Conservation (phyloP, 2,329 filamentous ascomycete genomes). For the Colletotrichum cereale region DNA sequence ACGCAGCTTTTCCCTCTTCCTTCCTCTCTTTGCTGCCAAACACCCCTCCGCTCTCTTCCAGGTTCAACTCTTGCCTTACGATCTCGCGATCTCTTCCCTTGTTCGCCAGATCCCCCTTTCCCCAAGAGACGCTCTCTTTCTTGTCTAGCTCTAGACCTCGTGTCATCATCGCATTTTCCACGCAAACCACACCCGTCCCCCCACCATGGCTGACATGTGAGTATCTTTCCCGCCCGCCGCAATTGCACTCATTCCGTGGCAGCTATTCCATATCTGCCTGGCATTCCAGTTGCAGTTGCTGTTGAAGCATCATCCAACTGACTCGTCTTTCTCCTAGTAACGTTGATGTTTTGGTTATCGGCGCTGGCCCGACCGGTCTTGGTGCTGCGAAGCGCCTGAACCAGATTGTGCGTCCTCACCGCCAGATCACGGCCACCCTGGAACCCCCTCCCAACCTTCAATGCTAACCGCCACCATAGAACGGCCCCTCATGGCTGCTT, state of each 20-base stretch:
- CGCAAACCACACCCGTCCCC: conserved; percentile 22
- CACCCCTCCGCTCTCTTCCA: background rate
- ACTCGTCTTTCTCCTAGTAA: conserved; percentile 66
- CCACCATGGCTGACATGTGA: conserved; percentile 48
- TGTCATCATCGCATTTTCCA: conserved; percentile 17
- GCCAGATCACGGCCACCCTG: conserved; percentile 45
- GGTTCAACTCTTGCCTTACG: background rate
- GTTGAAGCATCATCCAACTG: conserved; percentile 19
- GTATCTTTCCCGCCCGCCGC: conserved; percentile 7
- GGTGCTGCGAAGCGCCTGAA: conserved; percentile 98
- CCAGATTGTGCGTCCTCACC: conserved; percentile 80
- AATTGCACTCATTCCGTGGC: background rate
- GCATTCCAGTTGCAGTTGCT: background rate
- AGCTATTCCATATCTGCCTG: background rate
- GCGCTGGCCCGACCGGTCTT: conserved; percentile 95
- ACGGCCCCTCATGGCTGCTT: conserved; percentile 95
- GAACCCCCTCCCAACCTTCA: conserved; percentile 34
- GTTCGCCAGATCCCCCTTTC: conserved; percentile 1
- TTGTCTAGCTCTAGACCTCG: background rate
- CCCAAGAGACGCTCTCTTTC: conserved; percentile 14
- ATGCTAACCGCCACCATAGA: conserved; percentile 61
- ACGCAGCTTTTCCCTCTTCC: conserved; percentile 10
- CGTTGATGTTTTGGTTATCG: conserved; percentile 97
- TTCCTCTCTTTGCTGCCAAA: conserved; percentile 23
- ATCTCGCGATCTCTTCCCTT: conserved; percentile 14